Evolutionary conservation across 1,139 yeast species (phyloP), one percentile per base, ranked within the genome.

Genomic region (Suhomyces ambrosiae): DNA sequence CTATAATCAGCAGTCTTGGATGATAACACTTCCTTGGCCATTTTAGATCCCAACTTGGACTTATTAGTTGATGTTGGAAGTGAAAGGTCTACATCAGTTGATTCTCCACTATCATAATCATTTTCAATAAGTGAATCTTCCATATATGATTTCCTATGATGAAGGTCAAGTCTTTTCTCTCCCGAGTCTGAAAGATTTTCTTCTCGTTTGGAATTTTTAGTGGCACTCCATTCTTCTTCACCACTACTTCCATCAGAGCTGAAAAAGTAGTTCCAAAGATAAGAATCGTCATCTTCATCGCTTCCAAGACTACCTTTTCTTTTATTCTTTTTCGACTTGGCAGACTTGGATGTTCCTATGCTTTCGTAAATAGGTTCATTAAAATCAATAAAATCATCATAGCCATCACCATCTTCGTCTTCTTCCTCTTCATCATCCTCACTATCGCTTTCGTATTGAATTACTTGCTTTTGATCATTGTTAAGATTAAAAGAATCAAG

Each of bases 1-100:
- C 95, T 69, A 44, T 90, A 81, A 40, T 90, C 90, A 19, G 86
- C 82, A 6, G 85, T 82, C 35, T 89, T 84, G 1, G 95, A 83
- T 7, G 95, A 84, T 14, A 92, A 73, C 9, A 92, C 88, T 58
- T 92, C 97, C 47, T 92, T 89, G 2, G 92, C 90, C 44, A 86
- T 80, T 48, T 84, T 82, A 7, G 88, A 80, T 1, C 89, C 94
- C 23, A 80, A 63, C 30, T 63, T 68, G 35, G 72, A 71, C 36
- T 68, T 71, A 38, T 75, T 70, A 9, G 79, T 70, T 5, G 84
- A 75, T 12, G 80, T 80, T 3, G 95, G 95, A 31, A 90, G 63
- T 13, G 80, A 72, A 21, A 78, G 74, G 56, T 92, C 97, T 44
- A 87, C 95, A 60, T 92, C 98, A 0, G 97, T 92, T 8, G 95